Evolutionary conservation across 306 rosid species (phyloP).

Genomic region (Herpetospermum pedunculosum): DNA sequence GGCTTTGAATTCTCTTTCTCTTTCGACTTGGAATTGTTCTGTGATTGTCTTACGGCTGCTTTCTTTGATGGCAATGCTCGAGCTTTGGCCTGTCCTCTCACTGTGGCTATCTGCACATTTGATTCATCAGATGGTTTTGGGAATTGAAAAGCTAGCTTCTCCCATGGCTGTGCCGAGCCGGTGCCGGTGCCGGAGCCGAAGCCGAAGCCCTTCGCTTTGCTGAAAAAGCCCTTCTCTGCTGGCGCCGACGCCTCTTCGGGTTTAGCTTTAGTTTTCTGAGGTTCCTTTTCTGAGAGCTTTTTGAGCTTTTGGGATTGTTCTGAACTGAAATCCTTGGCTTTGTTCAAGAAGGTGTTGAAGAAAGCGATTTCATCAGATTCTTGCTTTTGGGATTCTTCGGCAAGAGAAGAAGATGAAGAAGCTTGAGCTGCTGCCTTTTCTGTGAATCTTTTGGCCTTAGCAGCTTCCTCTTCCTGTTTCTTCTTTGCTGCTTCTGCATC

Average conservation of each 20-base stretch:
- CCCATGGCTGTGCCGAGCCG: constrained; percentile 66
- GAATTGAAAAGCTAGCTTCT: constrained; percentile 55
- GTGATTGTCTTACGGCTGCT: constrained; percentile 44
- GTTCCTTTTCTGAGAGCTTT: constrained; percentile 38
- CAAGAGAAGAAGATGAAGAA: constrained; percentile 29
- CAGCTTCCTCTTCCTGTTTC: constrained; percentile 49
- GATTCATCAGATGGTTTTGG: constrained; percentile 34
- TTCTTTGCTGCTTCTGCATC: constrained; percentile 51
- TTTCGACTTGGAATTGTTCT: constrained; percentile 23
- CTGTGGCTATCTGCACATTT: constrained; percentile 63
- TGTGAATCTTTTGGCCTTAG: constrained; percentile 34
- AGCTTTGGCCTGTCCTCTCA: constrained; percentile 87
- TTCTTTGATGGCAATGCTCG: constrained; percentile 38
- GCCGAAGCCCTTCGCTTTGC: constrained; percentile 59
- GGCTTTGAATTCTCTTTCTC: constrained; percentile 31
- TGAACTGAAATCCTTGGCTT: constrained; percentile 9
- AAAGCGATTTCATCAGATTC: constrained; percentile 43
- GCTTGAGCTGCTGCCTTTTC: constrained; percentile 40
- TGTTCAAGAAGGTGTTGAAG: constrained; percentile 32
- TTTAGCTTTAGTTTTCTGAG: constrained; percentile 19
- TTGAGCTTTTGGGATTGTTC: constrained; percentile 14
- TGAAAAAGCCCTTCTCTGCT: constrained; percentile 50
- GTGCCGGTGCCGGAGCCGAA: too few relatives aligned
- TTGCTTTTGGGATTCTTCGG: constrained; percentile 50
- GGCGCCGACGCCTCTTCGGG: constrained; percentile 56